These are phyloP conservation scores for Leucogyrophana mollusca DNA, from an alignment of 768 basidiomycete species.

Conservation along the genomic window DNA sequence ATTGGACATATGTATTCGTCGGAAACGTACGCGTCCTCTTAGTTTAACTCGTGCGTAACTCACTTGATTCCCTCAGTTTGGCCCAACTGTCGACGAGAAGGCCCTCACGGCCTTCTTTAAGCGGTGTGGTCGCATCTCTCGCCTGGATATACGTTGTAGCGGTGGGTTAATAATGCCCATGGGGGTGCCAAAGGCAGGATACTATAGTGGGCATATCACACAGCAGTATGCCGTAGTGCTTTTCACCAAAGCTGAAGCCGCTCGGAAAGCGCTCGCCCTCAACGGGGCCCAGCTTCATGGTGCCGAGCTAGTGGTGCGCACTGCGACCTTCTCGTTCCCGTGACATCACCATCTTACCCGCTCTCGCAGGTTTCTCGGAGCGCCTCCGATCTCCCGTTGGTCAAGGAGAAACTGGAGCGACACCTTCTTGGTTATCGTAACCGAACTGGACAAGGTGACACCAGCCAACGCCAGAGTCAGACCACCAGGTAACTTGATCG, in stretches of 20 bases:
- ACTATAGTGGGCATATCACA: slow-evolving; percentile 37
- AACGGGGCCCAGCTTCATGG: slow-evolving; percentile 37
- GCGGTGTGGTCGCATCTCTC: slow-evolving; percentile 20
- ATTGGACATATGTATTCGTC: slow-evolving; percentile 45
- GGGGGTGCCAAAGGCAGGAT: slow-evolving; percentile 19
- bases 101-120: slow-evolving; percentile 20
- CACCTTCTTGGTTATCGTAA: slow-evolving; percentile 22
- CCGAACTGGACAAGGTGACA: slow-evolving; percentile 5
- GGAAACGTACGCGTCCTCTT: slow-evolving; percentile 52
- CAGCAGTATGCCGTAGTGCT: slow-evolving; percentile 52
- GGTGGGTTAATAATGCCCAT: slow-evolving; percentile 29
- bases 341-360: background rate
- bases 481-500: too few species aligned
- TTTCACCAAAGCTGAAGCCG: slow-evolving; percentile 38
- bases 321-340: background rate
- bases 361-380: slow-evolving; percentile 22
- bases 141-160: slow-evolving; percentile 26
- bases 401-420: slow-evolving; percentile 25
- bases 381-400: slow-evolving; percentile 33
- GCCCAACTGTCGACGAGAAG: slow-evolving; percentile 17
- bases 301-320: slow-evolving; percentile 40
- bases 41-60: background rate
- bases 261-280: slow-evolving; percentile 40
- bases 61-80: background rate
- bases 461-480: too few species aligned